Evolutionary conservation across 257 asterid genomes (phyloP), one percentile per base, ranked within the genome.

Genomic region (Solanum habrochaites): DNA sequence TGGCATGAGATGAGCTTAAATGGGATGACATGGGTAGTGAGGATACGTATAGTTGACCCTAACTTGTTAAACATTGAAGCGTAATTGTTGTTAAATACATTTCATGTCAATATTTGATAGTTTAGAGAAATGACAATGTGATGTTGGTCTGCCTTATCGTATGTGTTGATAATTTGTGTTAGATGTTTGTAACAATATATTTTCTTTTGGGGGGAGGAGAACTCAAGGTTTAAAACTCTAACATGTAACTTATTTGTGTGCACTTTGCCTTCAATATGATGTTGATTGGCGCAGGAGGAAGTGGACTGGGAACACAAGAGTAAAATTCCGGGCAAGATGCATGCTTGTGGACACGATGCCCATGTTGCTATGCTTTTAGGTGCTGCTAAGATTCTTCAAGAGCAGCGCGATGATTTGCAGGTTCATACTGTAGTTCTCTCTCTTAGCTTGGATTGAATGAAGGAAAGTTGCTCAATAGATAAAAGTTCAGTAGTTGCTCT

Each of bases 291-390:
- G 11, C 86, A 94, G 98, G 98, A 95, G 70, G 90, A 78, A 27
- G 96, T 93, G 86, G 95, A 94, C 45, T 95, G 98, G 97, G 89
- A 93, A 87, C 96, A 95, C 82, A 95, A 93, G 86, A 95, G 98
- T 89, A 93, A 93, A 91, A 87, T 88, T 86, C 88, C 92, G 37
- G 96, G 96, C 56, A 95, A 92, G 89, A 94, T 95, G 97, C 98
- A 94, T 89, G 93, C 93, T 74, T 95, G 96, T 91, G 98, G 98
- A 72, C 96, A 95, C 84, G 98, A 95, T 62, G 97, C 95, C 3
- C 96, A 95, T 86, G 97, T 95, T 43, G 91, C 97, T 21, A 93
- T 92, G 95, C 96, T 93, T 89, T 95, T 95, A 71, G 97, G 97
- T 77, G 97, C 96, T 83, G 94, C 97, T 8, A 93, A 89, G 91